Percentiles rank a stretch among this genome's conserved stretches.
Conservation (phyloP, 208 protist genomes). For the Leishmania amazonensis region DNA sequence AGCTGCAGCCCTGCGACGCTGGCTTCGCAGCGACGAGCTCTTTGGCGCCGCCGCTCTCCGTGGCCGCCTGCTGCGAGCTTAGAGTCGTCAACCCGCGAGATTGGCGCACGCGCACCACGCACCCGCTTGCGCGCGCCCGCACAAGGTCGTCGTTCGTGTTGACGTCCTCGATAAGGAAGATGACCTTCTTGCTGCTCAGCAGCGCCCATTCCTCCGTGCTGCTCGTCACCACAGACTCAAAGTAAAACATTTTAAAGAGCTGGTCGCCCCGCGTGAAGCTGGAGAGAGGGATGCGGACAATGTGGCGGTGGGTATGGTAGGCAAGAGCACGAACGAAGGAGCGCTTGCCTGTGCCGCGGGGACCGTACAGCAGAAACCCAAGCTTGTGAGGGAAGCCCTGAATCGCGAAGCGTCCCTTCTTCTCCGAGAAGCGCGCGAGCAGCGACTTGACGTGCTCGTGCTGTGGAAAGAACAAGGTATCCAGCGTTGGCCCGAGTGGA, state of each 20-base stretch:
- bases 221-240: background rate
- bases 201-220: conserved; percentile 16
- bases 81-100: conserved; percentile 17
- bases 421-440: conserved; percentile 24
- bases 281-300: conserved; percentile 25
- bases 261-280: conserved; percentile 13
- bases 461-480: conserved; percentile 29
- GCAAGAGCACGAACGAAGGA: conserved; percentile 32
- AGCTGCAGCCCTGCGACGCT: background rate
- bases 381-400: conserved; percentile 30
- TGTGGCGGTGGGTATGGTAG: conserved; percentile 30
- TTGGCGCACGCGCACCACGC: conserved; percentile 7
- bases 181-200: conserved; percentile 29
- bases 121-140: background rate
- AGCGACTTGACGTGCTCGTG: conserved; percentile 6
- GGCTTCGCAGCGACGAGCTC: background rate
- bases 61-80: too few species aligned
- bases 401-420: conserved; percentile 23
- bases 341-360: conserved; percentile 32
- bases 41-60: too few species aligned
- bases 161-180: conserved; percentile 33
- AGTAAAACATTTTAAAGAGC: conserved; percentile 26
- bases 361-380: conserved; percentile 30
- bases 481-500: conserved; percentile 18
- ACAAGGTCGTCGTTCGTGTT: conserved; percentile 21